Base-by-base conservation (phyloP, 2,329 filamentous ascomycete genomes). In the Colletotrichum orchidophilum region DNA sequence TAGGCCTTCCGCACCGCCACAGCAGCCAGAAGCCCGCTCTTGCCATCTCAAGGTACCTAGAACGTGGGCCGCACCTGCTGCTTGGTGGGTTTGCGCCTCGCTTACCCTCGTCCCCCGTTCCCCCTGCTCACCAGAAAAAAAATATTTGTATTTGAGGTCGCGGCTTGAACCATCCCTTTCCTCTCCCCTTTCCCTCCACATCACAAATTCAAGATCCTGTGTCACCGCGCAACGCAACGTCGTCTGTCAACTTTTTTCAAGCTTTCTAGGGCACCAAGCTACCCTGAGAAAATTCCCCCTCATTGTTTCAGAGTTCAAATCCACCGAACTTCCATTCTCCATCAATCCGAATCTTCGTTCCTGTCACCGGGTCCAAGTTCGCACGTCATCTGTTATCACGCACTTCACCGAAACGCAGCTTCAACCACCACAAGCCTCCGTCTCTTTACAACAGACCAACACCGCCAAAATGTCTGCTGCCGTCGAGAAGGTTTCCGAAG, bases 181-280 rank as follows among this genome's bases (percentile, higher is more conserved):
- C 78, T 77, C 76, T 71, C 69, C 74, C 72, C 73, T 77, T 78
- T 77, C 75, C 77, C 78, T 77, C 77, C 77, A 75, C 80, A 83
- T 82, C 82, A 84, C 83, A 84, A 79, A 78, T 78, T 77, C 80
- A 83, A 81, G 83, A 79, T 76, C 77, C 78, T 83, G 82, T 83
- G 82, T 84, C 80, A 83, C 82, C 82, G 82, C 82, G 81, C 82
- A 84, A 84, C 82, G 82, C 82, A 82, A 79, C 42, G 82, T 75
- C 82, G 82, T 84, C 81, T 83, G 82, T 83, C 82, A 79, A 80
- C 77, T 77, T 75, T 76, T 75, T 76, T 76, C 76, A 75, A 75
- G 73, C 79, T 83, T 83, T 91, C 93, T 95, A 95, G 93, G 93
- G 93, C 93, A 94, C 93, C 85, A 90, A 95, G 93, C 93, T 93